phyloP scores from a whole-genome alignment of 495 filamentous ascomycete genomes.

The Penicillium nucicola region DNA sequence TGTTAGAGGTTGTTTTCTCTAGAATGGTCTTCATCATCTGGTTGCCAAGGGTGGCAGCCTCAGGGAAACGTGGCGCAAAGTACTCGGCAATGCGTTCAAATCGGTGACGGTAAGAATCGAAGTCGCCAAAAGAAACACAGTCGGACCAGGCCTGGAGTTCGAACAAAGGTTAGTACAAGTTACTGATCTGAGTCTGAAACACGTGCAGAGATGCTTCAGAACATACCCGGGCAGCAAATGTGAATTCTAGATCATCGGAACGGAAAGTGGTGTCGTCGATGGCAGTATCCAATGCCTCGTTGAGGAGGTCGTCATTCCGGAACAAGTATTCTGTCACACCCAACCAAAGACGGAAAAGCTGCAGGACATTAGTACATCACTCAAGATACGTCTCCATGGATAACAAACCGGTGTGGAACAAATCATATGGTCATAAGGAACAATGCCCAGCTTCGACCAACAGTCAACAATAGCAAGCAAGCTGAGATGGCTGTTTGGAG shows the following conservation, averaged over 20 bases:
- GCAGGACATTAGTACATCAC: constrained; percentile 12
- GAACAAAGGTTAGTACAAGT: constrained; percentile 5
- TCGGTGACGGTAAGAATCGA: constrained; percentile 82
- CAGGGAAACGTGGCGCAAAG: constrained; percentile 84
- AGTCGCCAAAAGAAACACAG: constrained; percentile 84
- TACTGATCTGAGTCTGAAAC: not conserved
- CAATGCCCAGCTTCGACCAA: constrained; percentile 89
- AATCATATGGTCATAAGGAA: constrained; percentile 99
- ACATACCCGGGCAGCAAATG: constrained; percentile 81
- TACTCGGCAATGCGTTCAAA: constrained; percentile 87
- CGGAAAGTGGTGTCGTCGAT: constrained; percentile 85
- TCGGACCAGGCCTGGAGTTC: constrained; percentile 77
- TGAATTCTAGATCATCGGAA: constrained; percentile 92
- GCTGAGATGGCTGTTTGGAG: constrained; percentile 88
- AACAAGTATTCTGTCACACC: constrained; percentile 97
- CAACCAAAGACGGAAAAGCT: constrained; percentile 96
- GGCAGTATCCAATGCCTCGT: constrained; percentile 82
- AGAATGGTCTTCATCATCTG: constrained; percentile 96
- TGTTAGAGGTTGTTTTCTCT: constrained; percentile 60
- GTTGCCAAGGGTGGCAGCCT: constrained; percentile 82
- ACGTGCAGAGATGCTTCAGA: not conserved
- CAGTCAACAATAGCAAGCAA: constrained; percentile 98
- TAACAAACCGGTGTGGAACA: constrained; percentile 82
- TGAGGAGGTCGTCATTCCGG: constrained; percentile 75
- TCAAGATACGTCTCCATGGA: not conserved